Evolutionary conservation across 208 protist genomes (phyloP).

Genomic region (Acanthamoeba castellanii): DNA sequence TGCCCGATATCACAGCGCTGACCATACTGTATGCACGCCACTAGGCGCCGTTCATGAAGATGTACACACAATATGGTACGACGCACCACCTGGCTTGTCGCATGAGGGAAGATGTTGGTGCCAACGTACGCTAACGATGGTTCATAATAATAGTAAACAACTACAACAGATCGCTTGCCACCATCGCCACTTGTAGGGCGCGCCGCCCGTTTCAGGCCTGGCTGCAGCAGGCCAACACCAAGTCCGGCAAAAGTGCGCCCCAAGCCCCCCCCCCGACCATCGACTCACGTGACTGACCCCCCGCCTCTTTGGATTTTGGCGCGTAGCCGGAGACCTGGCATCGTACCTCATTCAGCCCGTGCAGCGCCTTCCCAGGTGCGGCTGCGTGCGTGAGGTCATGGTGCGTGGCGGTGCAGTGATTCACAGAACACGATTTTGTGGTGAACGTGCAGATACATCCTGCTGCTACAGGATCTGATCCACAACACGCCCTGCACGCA

Average conservation of each 20-base stretch:
- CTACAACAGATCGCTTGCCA: constrained; percentile 16
- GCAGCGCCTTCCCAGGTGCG: constrained; percentile 6
- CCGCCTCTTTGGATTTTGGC: background rate
- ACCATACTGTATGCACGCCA: background rate
- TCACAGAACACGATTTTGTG: background rate
- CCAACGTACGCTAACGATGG: background rate
- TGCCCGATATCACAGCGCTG: background rate
- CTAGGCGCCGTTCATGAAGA: constrained; percentile 7
- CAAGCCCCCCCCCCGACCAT: too few species aligned
- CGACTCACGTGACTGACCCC: background rate
- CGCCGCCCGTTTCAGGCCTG: background rate
- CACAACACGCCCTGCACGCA: constrained; percentile 7
- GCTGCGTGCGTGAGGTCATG: background rate
- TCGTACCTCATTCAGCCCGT: background rate
- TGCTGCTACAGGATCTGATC: background rate
- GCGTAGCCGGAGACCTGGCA: background rate
- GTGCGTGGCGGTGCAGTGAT: background rate
- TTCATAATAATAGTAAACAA: background rate
- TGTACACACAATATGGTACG: constrained; percentile 50
- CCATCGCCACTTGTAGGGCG: background rate
- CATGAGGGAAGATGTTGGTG: background rate
- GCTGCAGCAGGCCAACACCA: constrained; percentile 31
- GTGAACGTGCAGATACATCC: background rate
- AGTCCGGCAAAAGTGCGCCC: background rate
- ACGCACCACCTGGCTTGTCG: background rate